phyloP scores from a whole-genome alignment of 371 early-diverging fungal genomes.

The Zychaea mexicana region DNA sequence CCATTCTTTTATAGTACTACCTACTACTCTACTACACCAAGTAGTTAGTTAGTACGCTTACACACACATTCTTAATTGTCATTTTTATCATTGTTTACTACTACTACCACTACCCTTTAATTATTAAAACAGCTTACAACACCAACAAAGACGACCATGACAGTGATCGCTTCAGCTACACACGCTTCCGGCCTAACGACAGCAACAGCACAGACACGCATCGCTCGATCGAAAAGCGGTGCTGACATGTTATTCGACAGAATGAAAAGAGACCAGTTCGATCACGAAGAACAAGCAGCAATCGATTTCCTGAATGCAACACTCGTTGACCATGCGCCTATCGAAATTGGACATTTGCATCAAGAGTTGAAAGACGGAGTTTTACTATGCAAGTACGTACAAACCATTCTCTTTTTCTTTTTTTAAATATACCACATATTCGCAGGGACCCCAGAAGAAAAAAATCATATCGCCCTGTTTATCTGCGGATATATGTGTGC shows the following conservation, averaged over 20 bases:
- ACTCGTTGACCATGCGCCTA: slow-evolving; percentile 14
- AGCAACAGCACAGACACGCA: slow-evolving; percentile 13
- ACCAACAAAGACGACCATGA: neutral
- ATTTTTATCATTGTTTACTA: too few species aligned
- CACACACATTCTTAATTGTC: neutral
- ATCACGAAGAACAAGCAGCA: slow-evolving; percentile 33
- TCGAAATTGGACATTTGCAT: slow-evolving; percentile 51
- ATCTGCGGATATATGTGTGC: too few species aligned
- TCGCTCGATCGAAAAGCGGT: slow-evolving; percentile 40
- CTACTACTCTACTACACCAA: too few species aligned
- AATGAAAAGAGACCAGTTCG: slow-evolving; percentile 35
- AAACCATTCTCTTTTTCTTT: neutral
- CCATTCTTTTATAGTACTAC: too few species aligned
- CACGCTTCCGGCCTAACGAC: neutral
- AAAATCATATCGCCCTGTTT: too few species aligned
- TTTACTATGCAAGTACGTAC: slow-evolving; percentile 50
- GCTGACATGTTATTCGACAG: slow-evolving; percentile 30
- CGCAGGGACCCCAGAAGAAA: too few species aligned
- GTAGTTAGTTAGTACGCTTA: too few species aligned
- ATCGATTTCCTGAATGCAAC: slow-evolving; percentile 34
- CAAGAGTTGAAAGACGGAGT: slow-evolving; percentile 47
- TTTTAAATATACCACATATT: neutral
- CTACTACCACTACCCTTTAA: too few species aligned
- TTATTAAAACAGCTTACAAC: neutral
- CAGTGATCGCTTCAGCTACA: neutral